phyloP scores from a whole-genome alignment of 768 basidiomycete genomes.

The Boletus tomentosulus region DNA sequence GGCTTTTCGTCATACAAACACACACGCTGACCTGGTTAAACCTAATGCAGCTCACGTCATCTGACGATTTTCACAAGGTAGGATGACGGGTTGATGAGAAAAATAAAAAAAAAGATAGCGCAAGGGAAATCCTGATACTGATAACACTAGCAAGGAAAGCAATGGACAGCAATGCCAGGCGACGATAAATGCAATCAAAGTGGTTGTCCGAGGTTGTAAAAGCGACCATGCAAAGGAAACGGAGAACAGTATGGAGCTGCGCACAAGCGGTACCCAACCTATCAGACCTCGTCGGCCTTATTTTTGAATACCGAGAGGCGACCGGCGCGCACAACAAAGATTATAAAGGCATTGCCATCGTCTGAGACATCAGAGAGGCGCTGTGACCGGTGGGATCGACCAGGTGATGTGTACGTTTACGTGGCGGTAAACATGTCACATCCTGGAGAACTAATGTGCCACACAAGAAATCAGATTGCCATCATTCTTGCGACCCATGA shows the following conservation, averaged over 20 bases:
- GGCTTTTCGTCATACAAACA: not conserved
- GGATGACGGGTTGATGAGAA: constrained; percentile 7
- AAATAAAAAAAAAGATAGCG: not conserved
- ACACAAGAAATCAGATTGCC: constrained; percentile 7
- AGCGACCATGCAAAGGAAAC: constrained; percentile 17
- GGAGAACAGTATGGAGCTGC: constrained; percentile 10
- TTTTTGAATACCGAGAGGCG: constrained; percentile 20
- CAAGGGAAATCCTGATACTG: constrained; percentile 17
- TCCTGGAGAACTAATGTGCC: constrained; percentile 37
- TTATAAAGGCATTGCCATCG: constrained; percentile 54
- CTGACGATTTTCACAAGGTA: constrained; percentile 19
- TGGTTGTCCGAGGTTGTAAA: constrained; percentile 16
- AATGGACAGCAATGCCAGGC: constrained; percentile 6
- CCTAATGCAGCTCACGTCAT: constrained; percentile 14
- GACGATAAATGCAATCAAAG: constrained; percentile 7
- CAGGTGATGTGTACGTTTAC: constrained; percentile 66
- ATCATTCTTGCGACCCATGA: constrained; percentile 6
- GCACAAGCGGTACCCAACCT: constrained; percentile 6
- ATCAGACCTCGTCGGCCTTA: constrained; percentile 16
- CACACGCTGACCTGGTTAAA: not conserved
- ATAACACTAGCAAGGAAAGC: constrained; percentile 17
- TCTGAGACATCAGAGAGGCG: constrained; percentile 51
- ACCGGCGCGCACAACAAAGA: constrained; percentile 15
- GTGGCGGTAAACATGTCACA: constrained; percentile 47
- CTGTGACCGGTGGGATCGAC: constrained; percentile 51